Evolutionary conservation across 352 stramenopile species (phyloP).

Genomic region (Pythium scleroteichum): DNA sequence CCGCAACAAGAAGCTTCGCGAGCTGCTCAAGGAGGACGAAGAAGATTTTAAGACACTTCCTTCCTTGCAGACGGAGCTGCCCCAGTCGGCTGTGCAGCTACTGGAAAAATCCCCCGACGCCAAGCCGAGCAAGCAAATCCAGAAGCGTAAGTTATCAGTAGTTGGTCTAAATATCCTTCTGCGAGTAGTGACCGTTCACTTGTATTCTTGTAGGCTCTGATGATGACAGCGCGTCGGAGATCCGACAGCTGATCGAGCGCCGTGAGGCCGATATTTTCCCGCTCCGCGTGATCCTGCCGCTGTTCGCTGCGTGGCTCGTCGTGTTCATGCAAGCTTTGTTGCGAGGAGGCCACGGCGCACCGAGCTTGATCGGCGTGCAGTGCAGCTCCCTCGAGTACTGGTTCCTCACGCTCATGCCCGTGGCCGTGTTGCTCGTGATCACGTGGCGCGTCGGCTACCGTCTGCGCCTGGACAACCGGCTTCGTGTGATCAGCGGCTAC

Average conservation of each 20-base stretch:
- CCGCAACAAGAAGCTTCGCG: conserved; percentile 49
- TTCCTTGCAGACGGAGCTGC: conserved; percentile 28
- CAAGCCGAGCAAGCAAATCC: conserved; percentile 7
- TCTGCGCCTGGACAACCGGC: conserved; percentile 68
- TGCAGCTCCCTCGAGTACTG: conserved; percentile 94
- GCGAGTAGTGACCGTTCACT: conserved; percentile 2
- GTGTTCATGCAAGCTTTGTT: conserved; percentile 73
- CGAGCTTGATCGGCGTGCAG: conserved; percentile 89
- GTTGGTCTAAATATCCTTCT: no score
- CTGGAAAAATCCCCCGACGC: conserved; percentile 19
- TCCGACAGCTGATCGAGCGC: conserved; percentile 47
- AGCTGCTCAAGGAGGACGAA: conserved; percentile 50
- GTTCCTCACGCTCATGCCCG: conserved; percentile 86
- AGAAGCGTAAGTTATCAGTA: conserved; percentile 24
- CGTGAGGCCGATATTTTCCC: conserved; percentile 58
- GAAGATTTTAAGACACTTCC: conserved; percentile 68
- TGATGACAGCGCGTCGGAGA: conserved; percentile 40
- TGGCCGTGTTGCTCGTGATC: conserved; percentile 70
- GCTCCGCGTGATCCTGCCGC: conserved; percentile 49
- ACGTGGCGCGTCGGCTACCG: conserved; percentile 55
- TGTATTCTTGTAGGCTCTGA: conserved; percentile 24
- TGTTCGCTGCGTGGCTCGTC: conserved; percentile 70
- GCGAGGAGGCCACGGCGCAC: conserved; percentile 65
- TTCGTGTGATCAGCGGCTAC: conserved; percentile 66
- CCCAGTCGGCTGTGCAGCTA: conserved; percentile 22